A percentile compares a stretch with the other conserved stretches of the same genome.
These are phyloP conservation scores for Phaeosphaeriaceae sp. DNA, from an alignment of 2,329 filamentous ascomycete species.

Conservation along the genomic window DNA sequence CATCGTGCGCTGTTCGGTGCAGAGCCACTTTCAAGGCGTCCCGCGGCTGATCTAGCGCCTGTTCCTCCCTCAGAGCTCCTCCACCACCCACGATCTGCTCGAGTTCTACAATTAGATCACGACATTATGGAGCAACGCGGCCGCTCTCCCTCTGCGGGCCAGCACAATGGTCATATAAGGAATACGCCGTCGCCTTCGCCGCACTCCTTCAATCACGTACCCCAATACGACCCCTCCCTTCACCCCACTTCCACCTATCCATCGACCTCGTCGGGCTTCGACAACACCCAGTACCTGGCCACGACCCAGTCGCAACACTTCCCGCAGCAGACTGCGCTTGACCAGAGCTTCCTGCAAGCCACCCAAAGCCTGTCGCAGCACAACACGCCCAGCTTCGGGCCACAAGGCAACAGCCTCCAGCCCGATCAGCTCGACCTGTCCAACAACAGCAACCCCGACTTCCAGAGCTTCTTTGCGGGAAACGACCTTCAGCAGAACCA, in stretches of 20 bases:
- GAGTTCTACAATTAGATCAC: constrained; percentile 49
- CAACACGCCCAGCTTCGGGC: constrained; percentile 56
- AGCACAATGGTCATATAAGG: constrained; percentile 67
- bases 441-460: constrained; percentile 32
- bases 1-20: constrained; percentile 15
- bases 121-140: constrained; percentile 61
- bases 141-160: constrained; percentile 67
- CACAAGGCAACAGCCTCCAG: constrained; percentile 47
- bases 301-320: constrained; percentile 55
- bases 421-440: constrained; percentile 47
- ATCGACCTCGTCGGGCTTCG: constrained; percentile 45
- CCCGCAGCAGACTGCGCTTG: constrained; percentile 49
- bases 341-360: constrained; percentile 53
- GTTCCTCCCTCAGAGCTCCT: neutral
- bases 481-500: constrained; percentile 62
- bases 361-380: constrained; percentile 59
- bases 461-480: constrained; percentile 64
- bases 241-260: constrained; percentile 36
- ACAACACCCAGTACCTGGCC: constrained; percentile 51
- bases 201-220: constrained; percentile 60
- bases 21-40: constrained; percentile 8
- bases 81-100: neutral
- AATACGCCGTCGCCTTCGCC: constrained; percentile 70
- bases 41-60: constrained; percentile 1
- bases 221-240: constrained; percentile 60